phyloP scores from a whole-genome alignment of 108 stramenopile species.

The Stephanodiscus triporus region DNA sequence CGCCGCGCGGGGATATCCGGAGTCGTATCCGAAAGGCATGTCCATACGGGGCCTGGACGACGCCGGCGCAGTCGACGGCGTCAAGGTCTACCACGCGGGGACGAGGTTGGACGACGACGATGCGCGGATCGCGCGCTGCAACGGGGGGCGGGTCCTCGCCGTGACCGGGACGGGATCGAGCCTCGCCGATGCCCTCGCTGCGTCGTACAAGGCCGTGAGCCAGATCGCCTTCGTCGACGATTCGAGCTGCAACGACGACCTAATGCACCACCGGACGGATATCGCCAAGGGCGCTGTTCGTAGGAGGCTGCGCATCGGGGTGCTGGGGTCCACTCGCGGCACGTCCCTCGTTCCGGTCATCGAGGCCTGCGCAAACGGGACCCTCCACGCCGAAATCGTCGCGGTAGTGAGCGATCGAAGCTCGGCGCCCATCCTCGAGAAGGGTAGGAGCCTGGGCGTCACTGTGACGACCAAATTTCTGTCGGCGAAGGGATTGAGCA shows the following conservation, averaged over 20 bases:
- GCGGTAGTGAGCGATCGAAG: conserved; percentile 92
- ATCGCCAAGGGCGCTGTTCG: conserved; percentile 81
- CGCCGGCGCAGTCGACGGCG: conserved; percentile 62
- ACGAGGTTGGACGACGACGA: conserved; percentile 70
- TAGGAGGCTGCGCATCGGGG: conserved; percentile 89
- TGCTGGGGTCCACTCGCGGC: conserved; percentile 95
- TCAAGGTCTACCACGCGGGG: conserved; percentile 97
- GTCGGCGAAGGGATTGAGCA: conserved; percentile 77
- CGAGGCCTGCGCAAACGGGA: conserved; percentile 84
- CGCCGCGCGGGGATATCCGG: conserved; percentile 94
- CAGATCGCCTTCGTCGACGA: conserved; percentile 65
- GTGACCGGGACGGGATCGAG: conserved; percentile 89
- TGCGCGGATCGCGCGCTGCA: conserved; percentile 68
- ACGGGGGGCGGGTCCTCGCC: conserved; percentile 96
- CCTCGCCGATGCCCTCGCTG: conserved; percentile 80
- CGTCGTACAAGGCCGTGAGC: conserved; percentile 86
- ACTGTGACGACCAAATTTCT: conserved; percentile 85
- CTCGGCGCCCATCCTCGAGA: conserved; percentile 85
- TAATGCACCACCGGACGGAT: conserved; percentile 87
- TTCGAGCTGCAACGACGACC: conserved; percentile 27
- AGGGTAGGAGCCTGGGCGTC: conserved; percentile 84
- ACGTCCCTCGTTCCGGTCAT: conserved; percentile 94
- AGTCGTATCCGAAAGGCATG: conserved; percentile 96
- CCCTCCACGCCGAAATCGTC: conserved; percentile 89
- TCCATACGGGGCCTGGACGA: conserved; percentile 82